Evolutionary conservation across 768 basidiomycete genomes (phyloP), one percentile per base, ranked within the genome.

Genomic region (Trametes coccinea): DNA sequence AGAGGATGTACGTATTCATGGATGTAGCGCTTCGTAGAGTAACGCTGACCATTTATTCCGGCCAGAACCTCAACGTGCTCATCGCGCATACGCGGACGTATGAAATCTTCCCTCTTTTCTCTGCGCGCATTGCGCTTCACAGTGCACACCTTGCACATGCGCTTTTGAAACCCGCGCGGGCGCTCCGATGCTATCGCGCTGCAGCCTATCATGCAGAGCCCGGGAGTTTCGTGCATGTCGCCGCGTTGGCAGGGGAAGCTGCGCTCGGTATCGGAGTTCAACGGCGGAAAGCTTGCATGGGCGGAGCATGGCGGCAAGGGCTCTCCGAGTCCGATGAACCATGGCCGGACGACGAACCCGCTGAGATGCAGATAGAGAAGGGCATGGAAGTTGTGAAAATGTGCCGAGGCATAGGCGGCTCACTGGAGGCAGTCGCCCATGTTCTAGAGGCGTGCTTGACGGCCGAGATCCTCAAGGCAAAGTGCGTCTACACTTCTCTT

Each of bases 141-240:
- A 82, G 89, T 54, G 90, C 85, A 0, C 89, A 93, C 62, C 81
- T 92, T 31, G 86, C 88, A 4, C 90, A 93, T 69, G 83, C 88
- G 1, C 73, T 83, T 4, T 83, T 84, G 0, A 77, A 82, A 7
- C 70, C 75, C 0, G 76, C 78, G 10, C 79, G 83, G 2, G 90
- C 91, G 16, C 66, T 78, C 50, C 75, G 79, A 40, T 88, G 86
- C 58, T 93, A 92, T 71, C 78, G 76, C 44, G 80, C 87, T 4
- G 87, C 89, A 3, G 83, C 82, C 4, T 72, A 77, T 50, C 73
- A 89, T 0, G 75, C 78, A 58, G 74, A 69, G 14, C 56, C 64
- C 46, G 71, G 67, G 58, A 70, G 73, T 27, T 84, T 82, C 68
- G 77, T 84, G 14, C 70, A 74, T 0, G 73, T 77, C 0, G 77